Percentiles rank a stretch among this genome's conserved stretches.
Conservation (phyloP, 192 early-diverging fungal genomes). For the Coemansia aciculifera region DNA sequence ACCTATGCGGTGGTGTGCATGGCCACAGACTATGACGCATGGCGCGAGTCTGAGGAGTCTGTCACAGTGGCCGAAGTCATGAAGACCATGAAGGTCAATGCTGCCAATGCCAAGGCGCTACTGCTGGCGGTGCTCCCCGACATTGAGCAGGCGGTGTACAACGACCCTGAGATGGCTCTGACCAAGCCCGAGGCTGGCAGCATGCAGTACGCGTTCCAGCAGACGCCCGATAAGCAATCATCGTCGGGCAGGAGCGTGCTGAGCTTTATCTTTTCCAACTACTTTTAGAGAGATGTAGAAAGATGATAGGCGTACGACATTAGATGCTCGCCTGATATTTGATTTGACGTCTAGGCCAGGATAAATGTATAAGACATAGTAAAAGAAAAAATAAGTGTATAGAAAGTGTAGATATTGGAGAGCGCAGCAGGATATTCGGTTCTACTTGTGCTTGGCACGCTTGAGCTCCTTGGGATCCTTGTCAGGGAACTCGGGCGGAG, state of each 20-base stretch:
- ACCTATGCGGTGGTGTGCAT: constrained; percentile 99
- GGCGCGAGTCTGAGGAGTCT: constrained; percentile 74
- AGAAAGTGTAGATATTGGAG: not conserved
- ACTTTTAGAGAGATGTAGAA: constrained; percentile 49
- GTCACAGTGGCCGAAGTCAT: constrained; percentile 88
- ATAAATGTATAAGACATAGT: not conserved
- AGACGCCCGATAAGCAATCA: constrained; percentile 70
- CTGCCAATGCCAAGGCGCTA: constrained; percentile 77
- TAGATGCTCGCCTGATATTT: not conserved
- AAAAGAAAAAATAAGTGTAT: not conserved
- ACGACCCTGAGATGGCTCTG: constrained; percentile 55
- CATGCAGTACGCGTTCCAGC: constrained; percentile 86
- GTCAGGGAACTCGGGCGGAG: constrained; percentile 21
- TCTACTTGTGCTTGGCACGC: constrained; percentile 22
- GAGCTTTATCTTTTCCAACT: constrained; percentile 80
- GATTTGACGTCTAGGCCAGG: not conserved
- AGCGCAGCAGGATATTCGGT: not conserved
- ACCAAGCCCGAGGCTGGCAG: constrained; percentile 70
- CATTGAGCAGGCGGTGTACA: constrained; percentile 63
- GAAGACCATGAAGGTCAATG: constrained; percentile 84
- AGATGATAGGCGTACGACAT: not conserved
- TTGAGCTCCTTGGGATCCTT: constrained; percentile 12
- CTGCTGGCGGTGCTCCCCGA: constrained; percentile 76
- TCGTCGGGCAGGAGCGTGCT: constrained; percentile 73
- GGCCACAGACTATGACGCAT: constrained; percentile 98